A percentile compares a stretch with the other conserved stretches of the same genome.
Conservation (phyloP, 805 yeast genomes). For the Ogataea naganishii region DNA sequence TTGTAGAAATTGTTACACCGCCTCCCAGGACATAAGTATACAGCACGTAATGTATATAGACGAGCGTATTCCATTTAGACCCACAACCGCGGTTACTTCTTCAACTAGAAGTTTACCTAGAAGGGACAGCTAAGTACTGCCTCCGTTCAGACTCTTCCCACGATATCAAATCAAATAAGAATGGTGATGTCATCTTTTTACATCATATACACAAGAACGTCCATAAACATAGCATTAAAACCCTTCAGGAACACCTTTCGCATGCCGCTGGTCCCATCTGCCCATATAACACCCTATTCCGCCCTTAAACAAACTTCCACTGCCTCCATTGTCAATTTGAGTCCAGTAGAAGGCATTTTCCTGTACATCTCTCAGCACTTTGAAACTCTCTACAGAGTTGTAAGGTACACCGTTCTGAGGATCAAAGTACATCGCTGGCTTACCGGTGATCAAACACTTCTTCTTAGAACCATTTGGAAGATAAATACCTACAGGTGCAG, state of each 20-base stretch:
- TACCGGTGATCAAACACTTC: constrained; percentile 69
- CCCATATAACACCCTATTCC: constrained; percentile 34
- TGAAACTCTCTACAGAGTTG: constrained; percentile 73
- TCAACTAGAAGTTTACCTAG: too few species aligned
- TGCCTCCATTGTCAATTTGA: constrained; percentile 39
- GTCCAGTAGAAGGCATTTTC: constrained; percentile 49
- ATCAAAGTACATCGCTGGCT: constrained; percentile 75
- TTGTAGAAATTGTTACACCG: too few species aligned
- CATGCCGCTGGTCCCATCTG: constrained; percentile 39
- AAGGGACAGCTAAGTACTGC: too few species aligned
- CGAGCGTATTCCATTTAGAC: too few species aligned
- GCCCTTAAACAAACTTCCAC: constrained; percentile 20
- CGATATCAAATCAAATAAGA: too few species aligned
- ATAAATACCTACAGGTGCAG: constrained; percentile 68
- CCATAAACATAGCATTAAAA: constrained; percentile 31
- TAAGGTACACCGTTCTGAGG: constrained; percentile 87
- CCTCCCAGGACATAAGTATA: too few species aligned
- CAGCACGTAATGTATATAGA: too few species aligned
- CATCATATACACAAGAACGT: constrained; percentile 1
- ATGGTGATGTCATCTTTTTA: too few species aligned
- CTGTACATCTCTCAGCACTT: constrained; percentile 45
- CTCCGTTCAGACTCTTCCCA: too few species aligned
- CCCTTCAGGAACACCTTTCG: constrained; percentile 84
- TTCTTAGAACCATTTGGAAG: constrained; percentile 61
- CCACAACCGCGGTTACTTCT: too few species aligned